These are phyloP conservation scores for Moniliophthora roreri DNA, from an alignment of 1,284 basidiomycete species.

Conservation along the genomic window DNA sequence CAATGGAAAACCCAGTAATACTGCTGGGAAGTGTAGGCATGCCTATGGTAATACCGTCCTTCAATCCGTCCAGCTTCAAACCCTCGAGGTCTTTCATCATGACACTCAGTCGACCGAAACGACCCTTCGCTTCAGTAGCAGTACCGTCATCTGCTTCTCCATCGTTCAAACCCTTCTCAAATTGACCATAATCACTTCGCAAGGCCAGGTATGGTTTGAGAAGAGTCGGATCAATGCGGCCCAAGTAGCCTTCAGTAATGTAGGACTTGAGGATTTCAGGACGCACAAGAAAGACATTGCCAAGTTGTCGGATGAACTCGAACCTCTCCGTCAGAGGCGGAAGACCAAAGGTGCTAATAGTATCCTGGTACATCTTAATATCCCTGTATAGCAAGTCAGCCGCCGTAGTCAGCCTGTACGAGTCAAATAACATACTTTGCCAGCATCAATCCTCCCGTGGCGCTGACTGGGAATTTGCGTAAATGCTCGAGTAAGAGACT, in stretches of 20 bases:
- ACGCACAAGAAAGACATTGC: constrained; percentile 94
- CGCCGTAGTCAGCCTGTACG: not conserved
- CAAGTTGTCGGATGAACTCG: constrained; percentile 97
- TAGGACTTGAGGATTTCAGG: constrained; percentile 93
- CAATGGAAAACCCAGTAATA: constrained; percentile 50
- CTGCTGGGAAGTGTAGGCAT: constrained; percentile 49
- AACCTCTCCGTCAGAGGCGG: constrained; percentile 90
- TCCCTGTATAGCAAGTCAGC: constrained; percentile 56
- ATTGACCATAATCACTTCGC: constrained; percentile 86
- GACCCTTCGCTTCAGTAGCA: constrained; percentile 47
- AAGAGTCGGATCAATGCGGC: constrained; percentile 85
- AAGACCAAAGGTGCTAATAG: constrained; percentile 79
- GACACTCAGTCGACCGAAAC: constrained; percentile 70
- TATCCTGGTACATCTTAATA: constrained; percentile 95
- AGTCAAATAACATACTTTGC: constrained; percentile 74
- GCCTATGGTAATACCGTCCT: constrained; percentile 54
- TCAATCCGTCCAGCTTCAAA: constrained; percentile 44
- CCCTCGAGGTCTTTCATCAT: constrained; percentile 85
- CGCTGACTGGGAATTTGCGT: constrained; percentile 95
- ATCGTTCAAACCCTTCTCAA: constrained; percentile 75
- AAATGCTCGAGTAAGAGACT: constrained; percentile 94
- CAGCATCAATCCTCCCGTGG: constrained; percentile 96
- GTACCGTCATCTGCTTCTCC: constrained; percentile 45
- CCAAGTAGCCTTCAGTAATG: constrained; percentile 89
- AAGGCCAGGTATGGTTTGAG: constrained; percentile 91